These are phyloP conservation scores for Zalerion maritima DNA, from an alignment of 495 filamentous ascomycete genomes.

Conservation along the genomic window DNA sequence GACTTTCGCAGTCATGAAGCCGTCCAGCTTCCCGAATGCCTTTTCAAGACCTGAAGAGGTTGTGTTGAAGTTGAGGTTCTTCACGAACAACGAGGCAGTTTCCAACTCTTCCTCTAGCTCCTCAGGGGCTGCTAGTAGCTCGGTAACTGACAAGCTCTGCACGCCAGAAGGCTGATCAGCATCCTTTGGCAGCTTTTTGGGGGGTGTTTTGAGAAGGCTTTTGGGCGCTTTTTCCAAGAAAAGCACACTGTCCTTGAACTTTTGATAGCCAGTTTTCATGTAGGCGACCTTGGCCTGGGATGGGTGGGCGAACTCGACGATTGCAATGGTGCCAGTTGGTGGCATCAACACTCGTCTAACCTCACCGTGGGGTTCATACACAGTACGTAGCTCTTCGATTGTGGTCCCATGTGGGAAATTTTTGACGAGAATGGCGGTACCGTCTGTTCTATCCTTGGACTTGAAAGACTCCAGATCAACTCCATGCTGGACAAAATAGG, in stretches of 20 bases:
- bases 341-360: slow-evolving; percentile 75
- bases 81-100: slow-evolving; percentile 73
- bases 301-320: slow-evolving; percentile 69
- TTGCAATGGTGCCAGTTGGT: slow-evolving; percentile 79
- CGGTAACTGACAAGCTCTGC: slow-evolving; percentile 27
- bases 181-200: no score
- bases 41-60: slow-evolving; percentile 57
- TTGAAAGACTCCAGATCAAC: slow-evolving; percentile 88
- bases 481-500: slow-evolving; percentile 73
- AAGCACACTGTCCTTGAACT: slow-evolving; percentile 78
- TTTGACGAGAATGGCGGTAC: slow-evolving; percentile 82
- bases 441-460: slow-evolving; percentile 63
- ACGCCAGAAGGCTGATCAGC: slow-evolving; percentile 17
- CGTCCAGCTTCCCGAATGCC: slow-evolving; percentile 64
- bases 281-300: slow-evolving; percentile 73
- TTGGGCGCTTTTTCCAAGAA: slow-evolving; percentile 90
- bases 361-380: slow-evolving; percentile 60
- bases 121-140: slow-evolving; percentile 42
- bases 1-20: slow-evolving; percentile 69
- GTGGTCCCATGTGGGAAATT: slow-evolving; percentile 80
- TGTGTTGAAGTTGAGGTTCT: slow-evolving; percentile 88
- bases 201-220: no score
- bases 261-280: slow-evolving; percentile 65
- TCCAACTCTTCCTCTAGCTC: slow-evolving; percentile 36
- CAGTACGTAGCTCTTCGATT: slow-evolving; percentile 45